phyloP scores from a whole-genome alignment of 2,329 filamentous ascomycete species.

The Akanthomyces muscarius region DNA sequence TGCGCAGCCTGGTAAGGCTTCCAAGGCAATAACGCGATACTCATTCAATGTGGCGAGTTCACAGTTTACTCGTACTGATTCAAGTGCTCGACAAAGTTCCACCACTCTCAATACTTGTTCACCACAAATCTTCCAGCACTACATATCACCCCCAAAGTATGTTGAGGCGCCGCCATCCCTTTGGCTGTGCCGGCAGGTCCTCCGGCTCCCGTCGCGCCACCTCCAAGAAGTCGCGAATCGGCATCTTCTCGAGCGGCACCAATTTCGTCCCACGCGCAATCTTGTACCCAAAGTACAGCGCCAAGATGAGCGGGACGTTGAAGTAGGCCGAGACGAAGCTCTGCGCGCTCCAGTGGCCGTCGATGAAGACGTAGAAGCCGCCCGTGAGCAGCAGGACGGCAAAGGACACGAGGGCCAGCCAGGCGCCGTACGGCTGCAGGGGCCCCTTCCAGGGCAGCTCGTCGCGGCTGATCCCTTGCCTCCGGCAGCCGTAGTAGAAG shows the following conservation, averaged over 20 bases:
- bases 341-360: slow-evolving; percentile 53
- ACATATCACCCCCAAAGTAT: slow-evolving; percentile 18
- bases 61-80: too few relatives aligned
- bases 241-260: slow-evolving; percentile 21
- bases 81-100: too few relatives aligned
- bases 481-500: slow-evolving; percentile 48
- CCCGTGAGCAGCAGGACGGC: slow-evolving; percentile 59
- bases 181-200: slow-evolving; percentile 3
- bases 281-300: slow-evolving; percentile 55
- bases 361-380: slow-evolving; percentile 66
- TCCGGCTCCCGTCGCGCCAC: slow-evolving; percentile 19
- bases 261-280: slow-evolving; percentile 26
- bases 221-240: slow-evolving; percentile 21
- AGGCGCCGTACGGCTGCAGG: slow-evolving; percentile 57
- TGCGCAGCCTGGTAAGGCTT: too few relatives aligned
- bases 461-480: slow-evolving; percentile 42
- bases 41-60: too few relatives aligned
- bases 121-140: too few relatives aligned
- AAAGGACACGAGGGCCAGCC: slow-evolving; percentile 51
- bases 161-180: slow-evolving; percentile 21
- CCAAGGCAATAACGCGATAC: too few relatives aligned
- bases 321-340: slow-evolving; percentile 59
- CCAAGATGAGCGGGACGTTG: slow-evolving; percentile 52
- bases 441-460: slow-evolving; percentile 43
- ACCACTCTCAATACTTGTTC: too few relatives aligned